phyloP scores from a whole-genome alignment of 257 asterid genomes.

The Plectranthus barbatus region DNA sequence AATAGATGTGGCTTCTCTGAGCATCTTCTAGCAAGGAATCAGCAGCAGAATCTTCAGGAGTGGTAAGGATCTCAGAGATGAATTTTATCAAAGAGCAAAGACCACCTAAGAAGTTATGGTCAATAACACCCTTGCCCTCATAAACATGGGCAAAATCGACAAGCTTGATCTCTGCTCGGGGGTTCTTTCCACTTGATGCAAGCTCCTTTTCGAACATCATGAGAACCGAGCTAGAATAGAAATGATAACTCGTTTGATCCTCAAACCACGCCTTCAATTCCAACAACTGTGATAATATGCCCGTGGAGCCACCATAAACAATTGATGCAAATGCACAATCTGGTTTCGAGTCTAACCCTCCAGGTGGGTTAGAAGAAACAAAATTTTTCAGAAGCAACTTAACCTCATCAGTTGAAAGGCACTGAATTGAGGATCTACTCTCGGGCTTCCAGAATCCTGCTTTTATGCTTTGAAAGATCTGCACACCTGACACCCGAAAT shows the following conservation, averaged over 20 bases:
- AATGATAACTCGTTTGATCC: conserved; percentile 71
- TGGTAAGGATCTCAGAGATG: conserved; percentile 54
- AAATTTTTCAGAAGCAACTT: conserved; percentile 44
- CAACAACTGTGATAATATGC: conserved; percentile 63
- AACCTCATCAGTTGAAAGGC: conserved; percentile 48
- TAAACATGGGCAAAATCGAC: conserved; percentile 84
- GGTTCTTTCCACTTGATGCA: conserved; percentile 35
- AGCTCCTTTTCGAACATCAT: conserved; percentile 65
- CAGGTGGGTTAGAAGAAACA: conserved; percentile 44
- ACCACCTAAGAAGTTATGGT: conserved; percentile 86
- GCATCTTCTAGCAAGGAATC: conserved; percentile 28
- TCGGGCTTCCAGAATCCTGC: conserved; percentile 62
- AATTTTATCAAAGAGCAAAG: conserved; percentile 81
- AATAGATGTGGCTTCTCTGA: conserved; percentile 17
- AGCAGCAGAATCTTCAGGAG: conserved; percentile 30
- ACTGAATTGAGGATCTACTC: conserved; percentile 25
- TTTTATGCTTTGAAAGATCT: conserved; percentile 35
- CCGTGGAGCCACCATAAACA: conserved; percentile 74
- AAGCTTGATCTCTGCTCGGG: conserved; percentile 55
- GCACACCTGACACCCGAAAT: conserved; percentile 74
- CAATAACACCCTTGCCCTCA: conserved; percentile 64
- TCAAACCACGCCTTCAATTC: conserved; percentile 93
- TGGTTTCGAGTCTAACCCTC: conserved; percentile 27
- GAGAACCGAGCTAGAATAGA: conserved; percentile 65
- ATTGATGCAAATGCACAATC: conserved; percentile 75